A percentile compares a stretch with the other conserved stretches of the same genome.
These are phyloP conservation scores for Pinus albicaulis DNA, from an alignment of 75 land plant genomes.

Conservation along the genomic window DNA sequence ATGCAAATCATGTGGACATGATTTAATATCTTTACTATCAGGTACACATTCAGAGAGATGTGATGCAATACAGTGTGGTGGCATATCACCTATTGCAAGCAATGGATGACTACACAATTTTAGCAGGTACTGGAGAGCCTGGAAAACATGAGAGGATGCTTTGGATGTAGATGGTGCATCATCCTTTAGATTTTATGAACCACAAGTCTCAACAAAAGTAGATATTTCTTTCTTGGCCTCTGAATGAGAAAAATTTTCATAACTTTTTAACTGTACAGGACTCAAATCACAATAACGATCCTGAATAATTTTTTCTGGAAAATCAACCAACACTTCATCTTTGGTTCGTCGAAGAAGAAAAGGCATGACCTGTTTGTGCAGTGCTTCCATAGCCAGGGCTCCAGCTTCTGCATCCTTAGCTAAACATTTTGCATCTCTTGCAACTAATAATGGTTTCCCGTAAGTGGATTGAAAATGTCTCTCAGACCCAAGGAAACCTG, in stretches of 20 bases:
- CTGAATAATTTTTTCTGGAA: conserved; percentile 96
- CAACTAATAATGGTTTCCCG: conserved; percentile 88
- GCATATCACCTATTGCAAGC: conserved; percentile 71
- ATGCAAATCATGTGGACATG: conserved; percentile 80
- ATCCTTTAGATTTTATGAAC: conserved; percentile 29
- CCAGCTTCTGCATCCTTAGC: conserved; percentile 99
- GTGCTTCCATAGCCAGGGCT: conserved; percentile 96
- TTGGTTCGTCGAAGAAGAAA: conserved; percentile 95
- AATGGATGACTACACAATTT: conserved; percentile 98
- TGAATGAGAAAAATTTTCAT: conserved; percentile 85
- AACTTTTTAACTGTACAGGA: conserved; percentile 79
- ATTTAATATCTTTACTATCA: conserved; percentile 34
- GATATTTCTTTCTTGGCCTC: conserved; percentile 78
- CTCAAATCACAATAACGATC: conserved; percentile 94
- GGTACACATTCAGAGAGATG: conserved; percentile 51
- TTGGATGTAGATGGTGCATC: conserved; percentile 28
- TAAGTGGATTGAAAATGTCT: conserved; percentile 89
- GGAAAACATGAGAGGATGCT: conserved; percentile 85
- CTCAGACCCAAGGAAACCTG: conserved; percentile 99
- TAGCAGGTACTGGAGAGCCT: conserved; percentile 97
- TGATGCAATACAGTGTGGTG: conserved; percentile 24
- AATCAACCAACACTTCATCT: conserved; percentile 94
- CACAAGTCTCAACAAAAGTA: conserved; percentile 52
- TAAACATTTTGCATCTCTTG: conserved; percentile 93
- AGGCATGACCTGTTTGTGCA: conserved; percentile 99